These are phyloP conservation scores for Hypoxylon sp. DNA, from an alignment of 2,329 filamentous ascomycete genomes.

Conservation along the genomic window DNA sequence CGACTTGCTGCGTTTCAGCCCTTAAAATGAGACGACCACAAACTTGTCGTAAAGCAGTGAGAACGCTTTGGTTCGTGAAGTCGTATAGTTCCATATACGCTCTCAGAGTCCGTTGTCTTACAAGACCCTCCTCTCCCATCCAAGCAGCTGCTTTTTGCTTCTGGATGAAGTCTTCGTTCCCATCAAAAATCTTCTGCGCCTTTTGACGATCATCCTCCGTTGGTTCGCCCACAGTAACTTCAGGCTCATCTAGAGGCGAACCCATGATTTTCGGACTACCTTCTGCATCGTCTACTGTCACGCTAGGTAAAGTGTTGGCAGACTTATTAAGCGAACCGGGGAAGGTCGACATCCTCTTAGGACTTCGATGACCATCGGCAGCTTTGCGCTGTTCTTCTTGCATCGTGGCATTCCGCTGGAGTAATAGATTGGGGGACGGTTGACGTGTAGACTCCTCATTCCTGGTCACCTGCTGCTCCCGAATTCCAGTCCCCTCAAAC, in stretches of 20 bases:
- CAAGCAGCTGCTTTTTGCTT: slow-evolving; percentile 87
- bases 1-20: slow-evolving; percentile 96
- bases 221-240: slow-evolving; percentile 71
- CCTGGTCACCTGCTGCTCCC: slow-evolving; percentile 22
- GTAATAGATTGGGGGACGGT: slow-evolving; percentile 41
- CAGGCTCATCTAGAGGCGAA: slow-evolving; percentile 70
- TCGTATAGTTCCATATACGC: slow-evolving; percentile 96
- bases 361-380: slow-evolving; percentile 56
- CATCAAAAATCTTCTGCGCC: slow-evolving; percentile 87
- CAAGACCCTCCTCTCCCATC: slow-evolving; percentile 82
- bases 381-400: slow-evolving; percentile 49
- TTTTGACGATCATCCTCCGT: slow-evolving; percentile 80
- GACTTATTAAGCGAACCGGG: slow-evolving; percentile 63
- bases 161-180: slow-evolving; percentile 83
- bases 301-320: slow-evolving; percentile 63
- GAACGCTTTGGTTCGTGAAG: slow-evolving; percentile 84
- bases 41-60: slow-evolving; percentile 82
- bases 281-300: slow-evolving; percentile 65
- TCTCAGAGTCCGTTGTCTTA: slow-evolving; percentile 70
- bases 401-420: slow-evolving; percentile 42
- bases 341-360: slow-evolving; percentile 58
- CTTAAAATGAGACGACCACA: slow-evolving; percentile 87
- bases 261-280: slow-evolving; percentile 56
- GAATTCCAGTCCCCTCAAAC: slow-evolving; percentile 14
- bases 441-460: slow-evolving; percentile 37